These are phyloP conservation scores for Prunus mira DNA, from an alignment of 306 rosid genomes.

Conservation along the genomic window DNA sequence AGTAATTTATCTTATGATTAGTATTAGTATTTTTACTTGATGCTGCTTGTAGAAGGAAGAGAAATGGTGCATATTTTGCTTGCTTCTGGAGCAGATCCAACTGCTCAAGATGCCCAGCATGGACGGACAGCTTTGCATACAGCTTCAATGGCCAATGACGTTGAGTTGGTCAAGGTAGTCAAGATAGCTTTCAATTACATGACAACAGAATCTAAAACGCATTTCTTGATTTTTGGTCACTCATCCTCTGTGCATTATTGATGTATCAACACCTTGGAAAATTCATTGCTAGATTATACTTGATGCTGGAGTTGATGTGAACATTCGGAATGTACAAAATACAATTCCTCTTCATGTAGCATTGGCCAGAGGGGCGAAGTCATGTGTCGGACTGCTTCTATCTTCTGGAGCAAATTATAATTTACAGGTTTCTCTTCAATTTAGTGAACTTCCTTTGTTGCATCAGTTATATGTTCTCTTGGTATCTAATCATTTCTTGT, in stretches of 20 bases:
- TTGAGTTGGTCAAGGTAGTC: constrained; percentile 79
- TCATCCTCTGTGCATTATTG: not conserved
- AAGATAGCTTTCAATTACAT: constrained; percentile 17
- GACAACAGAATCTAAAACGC: constrained; percentile 13
- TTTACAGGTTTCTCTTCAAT: constrained; percentile 66
- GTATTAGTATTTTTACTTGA: constrained; percentile 26
- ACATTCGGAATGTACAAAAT: constrained; percentile 85
- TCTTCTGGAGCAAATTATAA: constrained; percentile 86
- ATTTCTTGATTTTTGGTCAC: constrained; percentile 19
- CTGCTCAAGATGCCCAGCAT: constrained; percentile 84
- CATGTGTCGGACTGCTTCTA: constrained; percentile 87
- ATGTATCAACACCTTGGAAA: not conserved
- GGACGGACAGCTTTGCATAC: constrained; percentile 95
- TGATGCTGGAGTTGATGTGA: constrained; percentile 87
- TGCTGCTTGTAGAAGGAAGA: constrained; percentile 72
- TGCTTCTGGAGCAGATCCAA: constrained; percentile 87
- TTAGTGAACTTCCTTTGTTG: constrained; percentile 6
- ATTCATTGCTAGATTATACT: constrained; percentile 63
- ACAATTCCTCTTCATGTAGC: constrained; percentile 96
- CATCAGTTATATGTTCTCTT: constrained; percentile 6
- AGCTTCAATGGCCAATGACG: constrained; percentile 87
- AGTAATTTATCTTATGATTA: not conserved
- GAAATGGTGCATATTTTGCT: constrained; percentile 86
- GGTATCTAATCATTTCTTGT: not conserved
- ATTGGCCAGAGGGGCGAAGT: constrained; percentile 94